A percentile compares a stretch with the other conserved stretches of the same genome.
Conservation (phyloP, 2,329 filamentous ascomycete genomes). For the Bipolaris bicolor region DNA sequence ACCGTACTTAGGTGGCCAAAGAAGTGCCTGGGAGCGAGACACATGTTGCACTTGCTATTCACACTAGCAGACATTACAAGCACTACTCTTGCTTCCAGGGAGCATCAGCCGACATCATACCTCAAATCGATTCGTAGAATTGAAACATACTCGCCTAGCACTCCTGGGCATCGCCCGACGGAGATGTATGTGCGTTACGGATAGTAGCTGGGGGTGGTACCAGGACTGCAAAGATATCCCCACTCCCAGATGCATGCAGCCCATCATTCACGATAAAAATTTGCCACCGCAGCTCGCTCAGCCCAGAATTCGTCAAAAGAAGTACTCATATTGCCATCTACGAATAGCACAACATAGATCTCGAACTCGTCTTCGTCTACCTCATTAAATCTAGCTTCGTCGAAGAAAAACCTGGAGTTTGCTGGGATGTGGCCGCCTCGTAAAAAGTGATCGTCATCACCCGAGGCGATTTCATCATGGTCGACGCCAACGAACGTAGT, state of each 20-base stretch:
- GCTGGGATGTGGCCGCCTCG: neutral
- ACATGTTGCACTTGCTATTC: constrained; percentile 17
- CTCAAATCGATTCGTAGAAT: too few species aligned
- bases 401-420: neutral
- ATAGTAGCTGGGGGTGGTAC: too few species aligned
- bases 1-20: neutral
- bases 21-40: neutral
- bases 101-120: neutral
- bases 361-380: neutral
- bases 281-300: too few species aligned
- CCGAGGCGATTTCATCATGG: neutral
- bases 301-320: neutral
- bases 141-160: too few species aligned
- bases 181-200: too few species aligned
- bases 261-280: too few species aligned
- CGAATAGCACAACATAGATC: neutral
- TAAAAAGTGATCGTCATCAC: neutral
- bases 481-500: neutral
- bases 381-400: neutral
- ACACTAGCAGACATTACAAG: too few species aligned
- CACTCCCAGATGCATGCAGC: too few species aligned
- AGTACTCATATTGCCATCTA: neutral
- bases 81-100: too few species aligned
- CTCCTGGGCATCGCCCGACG: too few species aligned
- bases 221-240: too few species aligned